Evolutionary conservation across 2,329 filamentous ascomycete genomes (phyloP), one percentile per base, ranked within the genome.

Genomic region (Diaporthe australafricana): DNA sequence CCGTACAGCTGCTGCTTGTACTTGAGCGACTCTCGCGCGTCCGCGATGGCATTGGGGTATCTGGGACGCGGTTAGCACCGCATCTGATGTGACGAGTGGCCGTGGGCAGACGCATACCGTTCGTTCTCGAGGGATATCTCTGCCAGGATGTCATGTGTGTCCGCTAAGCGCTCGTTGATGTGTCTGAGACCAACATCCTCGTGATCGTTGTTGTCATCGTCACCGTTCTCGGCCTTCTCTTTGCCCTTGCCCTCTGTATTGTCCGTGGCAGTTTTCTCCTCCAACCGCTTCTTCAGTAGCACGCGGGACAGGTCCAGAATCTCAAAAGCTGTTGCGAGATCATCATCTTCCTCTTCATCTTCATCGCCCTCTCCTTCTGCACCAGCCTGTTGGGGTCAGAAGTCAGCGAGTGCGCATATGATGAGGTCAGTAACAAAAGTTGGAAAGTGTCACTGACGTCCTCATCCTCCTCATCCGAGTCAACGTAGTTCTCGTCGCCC

Each of bases 121-220:
- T 98, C 96, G 76, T 96, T 98, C 84, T 99, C 96, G 35, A 99
- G 87, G n/a, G 93, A 97, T 74, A 99, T 98, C 83, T 99, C 96
- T 12, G 95, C 94, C 74, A 98, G 93, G 70, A 98, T 89, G 80
- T 98, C 95, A 80, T 98, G 94, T 11, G 94, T 97, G 79, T 99
- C 96, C 73, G 94, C 94, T 42, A 98, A 88, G 70, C 94, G 91
- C 82, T 97, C 94, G 82, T 95, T 95, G 78, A 95, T 86, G 73
- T 93, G 90, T 75, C 87, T 83, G 53, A 86, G 75, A 2, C 80
- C 77, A 50, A 83, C 82, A 40, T 67, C 71, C 22, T 48, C 20
- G n/a, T 30, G 12, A 7, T 48, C 53, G n/a, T 53, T 53, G 9
- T 81, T 82, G 67, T 75, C 74, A 40, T 53, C 74, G 45, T 74